Evolutionary conservation across 1,139 yeast genomes (phyloP), one percentile per base, ranked within the genome.

Genomic region (Arxiozyma heterogenica): DNA sequence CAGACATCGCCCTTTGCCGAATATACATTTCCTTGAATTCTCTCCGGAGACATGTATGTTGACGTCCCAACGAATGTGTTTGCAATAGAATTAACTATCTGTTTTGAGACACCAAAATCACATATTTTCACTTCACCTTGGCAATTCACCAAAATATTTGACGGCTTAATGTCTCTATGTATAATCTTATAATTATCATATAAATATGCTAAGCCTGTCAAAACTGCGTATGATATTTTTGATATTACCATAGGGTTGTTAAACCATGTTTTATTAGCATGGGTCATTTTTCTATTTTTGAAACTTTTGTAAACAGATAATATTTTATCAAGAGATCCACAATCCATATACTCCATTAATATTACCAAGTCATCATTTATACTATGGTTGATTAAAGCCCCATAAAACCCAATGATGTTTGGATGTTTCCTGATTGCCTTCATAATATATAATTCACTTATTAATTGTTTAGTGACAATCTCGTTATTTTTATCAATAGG

Each of bases 61-160:
- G 96, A 89, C 0, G 98, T 93, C 1, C 98, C 98, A 12, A 93
- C 98, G 75, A 93, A 93, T 0, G 98, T 93, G 62, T 93, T 96
- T 0, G 97, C 98, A 57, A 93, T 79, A 0, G 97, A 90, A 68
- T 91, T 90, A 55, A 89, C 87, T 56, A 93, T 76, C 67, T 90
- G 96, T 59, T 96, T 81, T 44, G 91, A 83, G 8, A 93, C 98
- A 15, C 98, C 98, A 73, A 91, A 91, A 71, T 91, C 98, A 70
- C 96, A 87, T 38, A 89, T 75, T 67, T 88, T 89, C 62, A 89
- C 82, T 59, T 82, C 84, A 22, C 96, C 96, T 58, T 78, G 79
- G 47, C 88, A 83, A 56, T 86, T 87, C 70, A 90, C 78, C 54
- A 89, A 72, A 5, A 87, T 93, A 67, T 91, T 91, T 12, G 94